Percentiles rank a stretch among this genome's conserved stretches.
Conservation (phyloP, 768 basidiomycete species). For the Tremella yokohamensis region DNA sequence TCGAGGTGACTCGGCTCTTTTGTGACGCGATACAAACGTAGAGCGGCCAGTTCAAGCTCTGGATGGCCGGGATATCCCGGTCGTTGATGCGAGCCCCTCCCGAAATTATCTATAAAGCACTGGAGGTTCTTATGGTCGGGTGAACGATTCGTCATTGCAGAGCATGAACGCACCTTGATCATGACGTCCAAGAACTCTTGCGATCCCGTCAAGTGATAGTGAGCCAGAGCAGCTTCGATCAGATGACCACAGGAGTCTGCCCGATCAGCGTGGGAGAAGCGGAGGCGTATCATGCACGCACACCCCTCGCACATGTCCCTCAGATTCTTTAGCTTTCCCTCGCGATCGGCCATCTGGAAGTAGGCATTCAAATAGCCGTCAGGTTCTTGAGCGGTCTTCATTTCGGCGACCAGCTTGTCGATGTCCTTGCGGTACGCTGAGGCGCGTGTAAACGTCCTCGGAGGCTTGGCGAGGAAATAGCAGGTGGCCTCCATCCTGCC, state of each 20-base stretch:
- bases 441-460: constrained; percentile 7
- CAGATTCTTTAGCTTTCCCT: constrained; percentile 32
- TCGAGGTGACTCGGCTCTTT: constrained; percentile 25
- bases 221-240: constrained; percentile 32
- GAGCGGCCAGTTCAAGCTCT: constrained; percentile 34
- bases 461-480: constrained; percentile 28
- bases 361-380: constrained; percentile 38
- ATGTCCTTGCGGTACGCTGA: constrained; percentile 17
- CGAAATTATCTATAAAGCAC: constrained; percentile 25
- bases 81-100: constrained; percentile 18
- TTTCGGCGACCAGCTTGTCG: constrained; percentile 30
- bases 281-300: constrained; percentile 11
- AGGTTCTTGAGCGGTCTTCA: constrained; percentile 35
- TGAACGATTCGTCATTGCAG: too few relatives aligned
- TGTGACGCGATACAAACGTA: constrained; percentile 28
- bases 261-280: neutral
- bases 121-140: constrained; percentile 8
- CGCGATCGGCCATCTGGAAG: constrained; percentile 30
- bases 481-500: constrained; percentile 31
- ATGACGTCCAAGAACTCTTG: constrained; percentile 36
- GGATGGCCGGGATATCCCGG: constrained; percentile 41
- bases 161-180: constrained; percentile 27
- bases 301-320: constrained; percentile 39
- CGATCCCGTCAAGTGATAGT: constrained; percentile 26
- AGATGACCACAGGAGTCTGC: constrained; percentile 38